Conservation (phyloP, 2,329 filamentous ascomycete genomes). For the Colletotrichum acutatum region DNA sequence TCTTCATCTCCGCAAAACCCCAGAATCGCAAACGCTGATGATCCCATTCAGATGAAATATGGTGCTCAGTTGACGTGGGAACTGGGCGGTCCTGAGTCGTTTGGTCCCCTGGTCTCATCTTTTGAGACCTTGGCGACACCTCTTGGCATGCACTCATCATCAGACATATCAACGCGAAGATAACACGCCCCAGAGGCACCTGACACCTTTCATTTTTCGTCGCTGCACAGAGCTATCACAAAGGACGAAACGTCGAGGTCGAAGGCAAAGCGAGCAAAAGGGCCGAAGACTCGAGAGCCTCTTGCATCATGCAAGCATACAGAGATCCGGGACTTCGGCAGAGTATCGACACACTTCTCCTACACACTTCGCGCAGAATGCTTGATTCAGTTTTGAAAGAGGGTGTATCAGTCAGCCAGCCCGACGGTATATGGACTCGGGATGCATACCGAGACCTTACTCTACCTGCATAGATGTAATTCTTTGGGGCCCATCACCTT, state of each 20-base stretch:
- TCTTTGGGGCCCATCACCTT: neutral
- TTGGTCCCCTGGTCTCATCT: too few species aligned
- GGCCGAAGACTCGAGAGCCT: neutral
- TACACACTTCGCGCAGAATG: neutral
- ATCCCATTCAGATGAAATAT: neutral
- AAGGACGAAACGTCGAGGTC: too few species aligned
- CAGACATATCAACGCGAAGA: too few species aligned
- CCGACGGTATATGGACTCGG: neutral
- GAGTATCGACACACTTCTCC: neutral
- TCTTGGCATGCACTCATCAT: too few species aligned
- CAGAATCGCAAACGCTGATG: neutral
- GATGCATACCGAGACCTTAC: neutral
- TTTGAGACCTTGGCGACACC: too few species aligned
- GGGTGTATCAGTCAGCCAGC: neutral
- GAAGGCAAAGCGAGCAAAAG: too few species aligned
- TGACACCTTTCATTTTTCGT: too few species aligned
- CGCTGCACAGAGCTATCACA: too few species aligned
- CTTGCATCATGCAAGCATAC: neutral
- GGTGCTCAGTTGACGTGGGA: neutral
- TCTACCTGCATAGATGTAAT: neutral
- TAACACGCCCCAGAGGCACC: too few species aligned
- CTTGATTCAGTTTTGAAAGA: too few species aligned
- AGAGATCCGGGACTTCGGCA: neutral
- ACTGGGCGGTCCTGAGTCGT: neutral
- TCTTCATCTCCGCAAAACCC: neutral